A percentile compares a stretch with the other conserved stretches of the same genome.
Evolutionary conservation across 805 yeast genomes (phyloP).

Genomic region (Isabelozyma rhagii): DNA sequence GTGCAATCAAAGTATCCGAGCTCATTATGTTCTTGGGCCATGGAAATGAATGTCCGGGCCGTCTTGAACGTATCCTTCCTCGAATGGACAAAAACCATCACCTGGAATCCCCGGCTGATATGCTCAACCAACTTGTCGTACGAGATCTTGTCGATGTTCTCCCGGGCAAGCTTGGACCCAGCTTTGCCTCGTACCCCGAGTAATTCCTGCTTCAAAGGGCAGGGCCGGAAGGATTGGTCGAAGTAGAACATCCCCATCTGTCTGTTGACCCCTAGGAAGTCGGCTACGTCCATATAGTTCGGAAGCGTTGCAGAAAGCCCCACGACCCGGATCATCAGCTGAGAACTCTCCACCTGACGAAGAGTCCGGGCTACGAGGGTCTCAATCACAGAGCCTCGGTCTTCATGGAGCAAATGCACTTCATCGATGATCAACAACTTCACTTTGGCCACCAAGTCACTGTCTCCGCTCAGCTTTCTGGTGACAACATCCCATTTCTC

Average conservation of each 20-base stretch:
- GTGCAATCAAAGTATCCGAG: slow-evolving; percentile 56
- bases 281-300: slow-evolving; percentile 89
- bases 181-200: slow-evolving; percentile 85
- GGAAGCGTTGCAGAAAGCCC: slow-evolving; percentile 95
- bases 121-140: slow-evolving; percentile 73
- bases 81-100: slow-evolving; percentile 95
- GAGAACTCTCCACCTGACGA: slow-evolving; percentile 92
- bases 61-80: slow-evolving; percentile 89
- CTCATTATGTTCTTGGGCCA: slow-evolving; percentile 65
- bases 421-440: slow-evolving; percentile 89
- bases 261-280: slow-evolving; percentile 86
- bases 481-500: slow-evolving; percentile 99
- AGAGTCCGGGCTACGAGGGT: slow-evolving; percentile 91
- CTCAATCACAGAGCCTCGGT: slow-evolving; percentile 96
- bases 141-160: slow-evolving; percentile 69
- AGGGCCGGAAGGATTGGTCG: slow-evolving; percentile 90
- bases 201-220: slow-evolving; percentile 84
- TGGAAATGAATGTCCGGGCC: slow-evolving; percentile 64
- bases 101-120: slow-evolving; percentile 72
- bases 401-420: slow-evolving; percentile 95
- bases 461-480: slow-evolving; percentile 86
- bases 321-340: slow-evolving; percentile 88
- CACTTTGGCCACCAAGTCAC: slow-evolving; percentile 79
- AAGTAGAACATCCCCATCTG: slow-evolving; percentile 91
- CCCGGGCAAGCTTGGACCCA: slow-evolving; percentile 68